Evolutionary conservation across 192 early-diverging fungal genomes (phyloP).

Genomic region (Helicostylum pulchrum): DNA sequence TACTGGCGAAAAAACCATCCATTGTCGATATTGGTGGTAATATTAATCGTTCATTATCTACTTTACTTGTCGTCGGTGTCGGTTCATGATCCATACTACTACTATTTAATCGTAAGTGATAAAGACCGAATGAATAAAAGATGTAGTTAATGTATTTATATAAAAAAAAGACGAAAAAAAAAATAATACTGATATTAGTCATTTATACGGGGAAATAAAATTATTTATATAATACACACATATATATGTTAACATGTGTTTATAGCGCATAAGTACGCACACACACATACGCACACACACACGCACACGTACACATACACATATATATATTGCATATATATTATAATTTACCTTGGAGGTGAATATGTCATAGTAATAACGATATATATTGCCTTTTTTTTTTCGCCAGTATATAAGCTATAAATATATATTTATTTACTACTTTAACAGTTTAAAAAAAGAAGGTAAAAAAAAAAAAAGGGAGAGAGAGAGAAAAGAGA

Average conservation of each 20-base stretch:
- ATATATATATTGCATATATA: too few species aligned
- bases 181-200: neutral
- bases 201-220: neutral
- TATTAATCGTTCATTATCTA: neutral
- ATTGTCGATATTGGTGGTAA: constrained; percentile 15
- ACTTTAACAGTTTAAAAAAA: too few species aligned
- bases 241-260: too few species aligned
- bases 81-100: constrained; percentile 6
- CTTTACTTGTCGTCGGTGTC: neutral
- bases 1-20: neutral
- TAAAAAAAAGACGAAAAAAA: neutral
- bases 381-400: too few species aligned
- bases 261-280: too few species aligned
- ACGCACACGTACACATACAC: too few species aligned
- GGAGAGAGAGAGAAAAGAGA: neutral
- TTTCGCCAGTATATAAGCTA: too few species aligned
- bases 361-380: too few species aligned
- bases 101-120: neutral
- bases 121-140: neutral
- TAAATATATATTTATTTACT: neutral
- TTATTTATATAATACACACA: too few species aligned
- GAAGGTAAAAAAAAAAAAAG: neutral
- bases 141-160: too few species aligned
- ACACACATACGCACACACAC: too few species aligned
- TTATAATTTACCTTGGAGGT: too few species aligned